Evolutionary conservation across 2,329 filamentous ascomycete species (phyloP).

Genomic region (Cladosporium halotolerans): DNA sequence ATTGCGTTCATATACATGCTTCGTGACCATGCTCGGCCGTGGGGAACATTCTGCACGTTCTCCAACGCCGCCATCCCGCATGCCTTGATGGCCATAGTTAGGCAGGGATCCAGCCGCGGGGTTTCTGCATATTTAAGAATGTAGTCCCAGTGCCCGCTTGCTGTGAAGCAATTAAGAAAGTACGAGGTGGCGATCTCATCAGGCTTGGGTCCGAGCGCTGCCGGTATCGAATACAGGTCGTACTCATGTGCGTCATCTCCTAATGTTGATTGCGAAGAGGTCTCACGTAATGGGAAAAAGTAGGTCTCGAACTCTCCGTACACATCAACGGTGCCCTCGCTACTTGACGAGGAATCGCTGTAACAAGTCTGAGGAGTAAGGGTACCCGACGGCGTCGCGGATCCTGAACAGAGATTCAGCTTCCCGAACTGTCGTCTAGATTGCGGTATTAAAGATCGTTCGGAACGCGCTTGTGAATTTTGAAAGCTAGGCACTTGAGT

Average conservation of each 20-base stretch:
- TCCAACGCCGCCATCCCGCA: slow-evolving; percentile 28
- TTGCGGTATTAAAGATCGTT: no score
- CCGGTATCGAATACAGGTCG: background rate
- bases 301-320: slow-evolving; percentile 15
- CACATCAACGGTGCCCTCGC: slow-evolving; percentile 24
- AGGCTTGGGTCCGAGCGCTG: background rate
- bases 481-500: background rate
- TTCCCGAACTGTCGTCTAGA: no score
- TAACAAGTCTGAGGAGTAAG: slow-evolving; percentile 13
- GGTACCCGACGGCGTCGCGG: slow-evolving; percentile 14
- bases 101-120: slow-evolving; percentile 20
- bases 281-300: no score
- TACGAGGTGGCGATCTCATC: slow-evolving; percentile 26
- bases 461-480: background rate
- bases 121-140: slow-evolving; percentile 16
- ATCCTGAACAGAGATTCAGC: background rate
- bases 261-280: background rate
- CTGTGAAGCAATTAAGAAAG: slow-evolving; percentile 28
- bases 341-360: slow-evolving; percentile 21
- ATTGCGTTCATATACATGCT: slow-evolving; percentile 27
- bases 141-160: slow-evolving; percentile 25
- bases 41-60: slow-evolving; percentile 21
- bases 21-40: slow-evolving; percentile 22
- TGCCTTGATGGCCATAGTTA: slow-evolving; percentile 25
- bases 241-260: background rate